Conservation (phyloP, 495 filamentous ascomycete genomes). For the Penicillium waksmanii region DNA sequence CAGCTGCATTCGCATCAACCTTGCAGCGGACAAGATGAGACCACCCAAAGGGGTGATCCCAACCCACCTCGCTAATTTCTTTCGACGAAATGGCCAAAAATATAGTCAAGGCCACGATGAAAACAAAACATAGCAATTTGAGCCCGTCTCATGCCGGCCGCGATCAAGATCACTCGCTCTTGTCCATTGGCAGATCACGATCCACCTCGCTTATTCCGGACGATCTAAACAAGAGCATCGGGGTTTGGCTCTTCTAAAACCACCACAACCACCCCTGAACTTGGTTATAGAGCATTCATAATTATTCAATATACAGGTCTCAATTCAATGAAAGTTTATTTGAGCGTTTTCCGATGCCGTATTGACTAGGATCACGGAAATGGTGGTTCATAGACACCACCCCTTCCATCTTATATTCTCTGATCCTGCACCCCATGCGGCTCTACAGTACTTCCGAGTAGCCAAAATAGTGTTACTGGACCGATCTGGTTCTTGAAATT, state of each 20-base stretch:
- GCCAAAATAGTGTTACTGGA: too few species aligned
- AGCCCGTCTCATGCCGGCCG: background rate
- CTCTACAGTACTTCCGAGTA: background rate
- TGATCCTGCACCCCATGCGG: constrained; percentile 16
- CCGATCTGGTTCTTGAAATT: background rate
- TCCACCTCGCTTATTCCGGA: constrained; percentile 18
- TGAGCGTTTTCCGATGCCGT: too few species aligned
- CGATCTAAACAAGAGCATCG: constrained; percentile 13
- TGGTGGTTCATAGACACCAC: background rate
- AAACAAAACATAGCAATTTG: too few species aligned
- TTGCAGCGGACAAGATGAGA: background rate
- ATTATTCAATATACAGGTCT: too few species aligned
- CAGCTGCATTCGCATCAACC: background rate
- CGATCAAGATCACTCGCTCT: background rate
- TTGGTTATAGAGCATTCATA: too few species aligned
- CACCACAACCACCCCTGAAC: too few species aligned
- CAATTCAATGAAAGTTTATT: too few species aligned
- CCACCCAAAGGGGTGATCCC: background rate
- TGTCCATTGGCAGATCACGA: constrained; percentile 4
- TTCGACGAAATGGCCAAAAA: too few species aligned
- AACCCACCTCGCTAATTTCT: too few species aligned
- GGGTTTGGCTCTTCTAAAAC: too few species aligned
- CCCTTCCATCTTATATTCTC: constrained; percentile 6
- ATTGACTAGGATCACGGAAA: constrained; percentile 21
- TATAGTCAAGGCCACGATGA: too few species aligned